Conservation (phyloP, 176 grass and related monocot genomes). For the Oryza coarctata region DNA sequence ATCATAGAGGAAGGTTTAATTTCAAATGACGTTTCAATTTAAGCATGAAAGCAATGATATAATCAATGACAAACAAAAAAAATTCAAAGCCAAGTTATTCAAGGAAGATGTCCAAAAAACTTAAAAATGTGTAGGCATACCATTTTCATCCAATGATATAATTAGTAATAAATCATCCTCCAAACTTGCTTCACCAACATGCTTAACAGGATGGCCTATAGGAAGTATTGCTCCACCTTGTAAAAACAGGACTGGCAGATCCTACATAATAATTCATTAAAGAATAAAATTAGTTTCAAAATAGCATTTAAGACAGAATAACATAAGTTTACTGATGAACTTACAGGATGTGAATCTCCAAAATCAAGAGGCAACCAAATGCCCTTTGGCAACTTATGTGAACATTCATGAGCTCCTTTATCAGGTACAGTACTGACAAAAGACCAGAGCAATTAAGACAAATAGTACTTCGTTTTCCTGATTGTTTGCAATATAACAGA, state of each 20-base stretch:
- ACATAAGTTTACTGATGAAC: slow-evolving; percentile 35
- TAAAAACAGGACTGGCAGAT: slow-evolving; percentile 80
- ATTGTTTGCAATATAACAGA: background rate
- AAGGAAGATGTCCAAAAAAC: background rate
- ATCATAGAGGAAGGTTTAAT: background rate
- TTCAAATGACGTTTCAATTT: background rate
- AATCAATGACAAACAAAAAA: background rate
- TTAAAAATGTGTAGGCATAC: slow-evolving; percentile 35
- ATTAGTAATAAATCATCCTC: slow-evolving; percentile 85
- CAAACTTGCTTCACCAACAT: slow-evolving; percentile 81
- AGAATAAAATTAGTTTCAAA: background rate
- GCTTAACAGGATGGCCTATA: slow-evolving; percentile 68
- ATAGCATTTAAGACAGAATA: slow-evolving; percentile 4
- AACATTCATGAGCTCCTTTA: slow-evolving; percentile 70
- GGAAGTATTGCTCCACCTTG: slow-evolving; percentile 89
- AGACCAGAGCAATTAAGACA: background rate
- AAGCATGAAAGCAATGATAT: background rate
- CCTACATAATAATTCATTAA: slow-evolving; percentile 47
- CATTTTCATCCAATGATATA: slow-evolving; percentile 86
- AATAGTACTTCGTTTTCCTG: slow-evolving; percentile 1
- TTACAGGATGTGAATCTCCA: slow-evolving; percentile 86
- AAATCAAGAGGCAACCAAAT: slow-evolving; percentile 90
- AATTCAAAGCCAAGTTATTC: background rate
- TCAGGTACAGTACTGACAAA: slow-evolving; percentile 68
- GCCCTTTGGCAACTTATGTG: slow-evolving; percentile 65